These are phyloP conservation scores for Polychytrium aggregatum DNA, from an alignment of 192 early-diverging fungal species.

Conservation along the genomic window DNA sequence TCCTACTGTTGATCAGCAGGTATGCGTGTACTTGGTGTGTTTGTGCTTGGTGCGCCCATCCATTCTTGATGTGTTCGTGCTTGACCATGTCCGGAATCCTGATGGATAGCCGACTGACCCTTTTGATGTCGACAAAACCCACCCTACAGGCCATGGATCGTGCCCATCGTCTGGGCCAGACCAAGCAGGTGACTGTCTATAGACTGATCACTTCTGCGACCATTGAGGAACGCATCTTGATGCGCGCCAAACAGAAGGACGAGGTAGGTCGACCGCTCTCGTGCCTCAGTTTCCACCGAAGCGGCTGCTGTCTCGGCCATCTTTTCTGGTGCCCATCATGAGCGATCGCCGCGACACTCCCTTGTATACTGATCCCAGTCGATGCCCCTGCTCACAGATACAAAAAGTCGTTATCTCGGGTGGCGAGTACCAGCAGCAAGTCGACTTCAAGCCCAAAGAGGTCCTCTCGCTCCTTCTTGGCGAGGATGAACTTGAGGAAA, in stretches of 20 bases:
- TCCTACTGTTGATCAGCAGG: constrained; percentile 77
- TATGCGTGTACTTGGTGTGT: not conserved
- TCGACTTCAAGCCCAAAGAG: constrained; percentile 82
- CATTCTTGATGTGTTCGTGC: too few species aligned
- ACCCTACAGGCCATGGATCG: constrained; percentile 90
- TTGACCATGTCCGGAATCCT: too few species aligned
- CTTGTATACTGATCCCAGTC: too few species aligned
- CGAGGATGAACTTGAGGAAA: constrained; percentile 43
- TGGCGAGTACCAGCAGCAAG: constrained; percentile 65
- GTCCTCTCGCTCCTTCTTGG: constrained; percentile 76
- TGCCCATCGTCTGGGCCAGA: constrained; percentile 85
- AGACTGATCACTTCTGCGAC: constrained; percentile 71
- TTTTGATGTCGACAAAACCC: too few species aligned
- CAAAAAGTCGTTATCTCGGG: constrained; percentile 89
- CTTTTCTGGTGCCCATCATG: too few species aligned
- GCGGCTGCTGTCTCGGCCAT: too few species aligned
- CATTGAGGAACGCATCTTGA: constrained; percentile 69
- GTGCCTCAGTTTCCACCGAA: too few species aligned
- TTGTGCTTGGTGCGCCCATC: too few species aligned
- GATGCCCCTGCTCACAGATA: constrained; percentile 25
- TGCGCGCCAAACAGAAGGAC: constrained; percentile 76
- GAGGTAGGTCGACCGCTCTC: constrained; percentile 35
- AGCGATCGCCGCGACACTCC: too few species aligned
- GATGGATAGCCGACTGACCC: too few species aligned
- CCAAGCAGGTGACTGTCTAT: constrained; percentile 76